phyloP scores from a whole-genome alignment of 2,329 filamentous ascomycete genomes.

The Sarocladium kiliense region DNA sequence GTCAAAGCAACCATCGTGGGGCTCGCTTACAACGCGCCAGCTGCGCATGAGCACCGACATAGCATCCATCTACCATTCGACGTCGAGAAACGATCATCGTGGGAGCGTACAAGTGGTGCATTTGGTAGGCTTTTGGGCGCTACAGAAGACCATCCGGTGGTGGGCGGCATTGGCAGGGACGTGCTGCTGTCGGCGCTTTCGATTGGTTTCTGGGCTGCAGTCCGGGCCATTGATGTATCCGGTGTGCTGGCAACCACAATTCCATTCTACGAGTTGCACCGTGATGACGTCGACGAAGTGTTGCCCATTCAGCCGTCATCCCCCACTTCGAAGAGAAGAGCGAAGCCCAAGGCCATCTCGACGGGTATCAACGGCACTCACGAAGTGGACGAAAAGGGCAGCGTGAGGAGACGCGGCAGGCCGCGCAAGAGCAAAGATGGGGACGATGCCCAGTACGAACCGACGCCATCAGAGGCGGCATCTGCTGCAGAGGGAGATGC shows the following conservation, averaged over 20 bases:
- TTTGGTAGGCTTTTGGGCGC: slow-evolving; percentile 42
- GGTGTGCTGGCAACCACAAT: slow-evolving; percentile 38
- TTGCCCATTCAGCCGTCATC: not conserved
- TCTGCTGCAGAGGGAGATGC: slow-evolving; percentile 34
- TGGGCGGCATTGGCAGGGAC: slow-evolving; percentile 53
- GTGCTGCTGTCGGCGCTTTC: slow-evolving; percentile 49
- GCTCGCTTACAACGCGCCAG: slow-evolving; percentile 41
- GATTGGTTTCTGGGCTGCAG: slow-evolving; percentile 53
- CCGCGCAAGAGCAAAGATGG: slow-evolving; percentile 16
- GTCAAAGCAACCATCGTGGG: slow-evolving; percentile 36
- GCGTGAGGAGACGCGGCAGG: slow-evolving; percentile 17
- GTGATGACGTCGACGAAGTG: slow-evolving; percentile 3
- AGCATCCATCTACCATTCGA: slow-evolving; percentile 41
- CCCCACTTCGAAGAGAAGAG: not conserved
- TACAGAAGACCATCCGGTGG: slow-evolving; percentile 51
- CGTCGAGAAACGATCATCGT: slow-evolving; percentile 34
- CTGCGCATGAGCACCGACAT: slow-evolving; percentile 42
- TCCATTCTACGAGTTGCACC: slow-evolving; percentile 21
- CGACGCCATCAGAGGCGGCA: slow-evolving; percentile 26
- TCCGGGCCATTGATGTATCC: slow-evolving; percentile 43
- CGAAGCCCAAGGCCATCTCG: not conserved
- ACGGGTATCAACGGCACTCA: slow-evolving; percentile 2
- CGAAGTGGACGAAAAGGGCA: slow-evolving; percentile 6
- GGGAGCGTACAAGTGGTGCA: slow-evolving; percentile 40
- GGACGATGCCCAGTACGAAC: slow-evolving; percentile 31